Conservation (phyloP, 129 eudicot genomes). For the Heracleum sosnowskyi region DNA sequence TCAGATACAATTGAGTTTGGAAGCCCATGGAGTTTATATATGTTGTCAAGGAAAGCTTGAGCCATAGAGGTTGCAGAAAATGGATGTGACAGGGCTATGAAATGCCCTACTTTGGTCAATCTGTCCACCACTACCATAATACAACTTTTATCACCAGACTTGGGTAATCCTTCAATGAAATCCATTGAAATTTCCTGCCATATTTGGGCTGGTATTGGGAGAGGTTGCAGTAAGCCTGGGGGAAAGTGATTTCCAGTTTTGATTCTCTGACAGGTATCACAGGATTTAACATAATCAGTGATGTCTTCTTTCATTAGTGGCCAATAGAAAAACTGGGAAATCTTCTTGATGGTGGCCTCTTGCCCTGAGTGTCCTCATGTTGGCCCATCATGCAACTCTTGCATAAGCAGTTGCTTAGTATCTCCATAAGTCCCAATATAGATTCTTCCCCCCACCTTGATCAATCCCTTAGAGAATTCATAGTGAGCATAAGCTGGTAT, state of each 20-base stretch:
- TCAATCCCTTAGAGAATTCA: not conserved
- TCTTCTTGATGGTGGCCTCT: not conserved
- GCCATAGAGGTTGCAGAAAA: too few relatives aligned
- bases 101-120: not conserved
- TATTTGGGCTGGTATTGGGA: not conserved
- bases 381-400: not conserved
- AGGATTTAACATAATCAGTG: not conserved
- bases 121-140: conserved; percentile 6
- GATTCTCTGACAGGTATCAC: not conserved
- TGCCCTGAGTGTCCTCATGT: not conserved
- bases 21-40: too few relatives aligned
- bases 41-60: too few relatives aligned
- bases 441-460: not conserved
- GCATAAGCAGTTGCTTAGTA: not conserved
- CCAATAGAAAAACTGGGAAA: not conserved
- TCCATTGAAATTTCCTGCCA: not conserved
- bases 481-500: not conserved
- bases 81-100: too few relatives aligned
- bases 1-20: too few relatives aligned
- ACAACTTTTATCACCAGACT: not conserved
- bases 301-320: not conserved
- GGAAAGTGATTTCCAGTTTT: not conserved
- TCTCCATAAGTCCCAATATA: not conserved
- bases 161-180: not conserved
- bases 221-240: not conserved